A percentile compares a stretch with the other conserved stretches of the same genome.
These are phyloP conservation scores for Russula earlei DNA, from an alignment of 768 basidiomycete species.

Conservation along the genomic window DNA sequence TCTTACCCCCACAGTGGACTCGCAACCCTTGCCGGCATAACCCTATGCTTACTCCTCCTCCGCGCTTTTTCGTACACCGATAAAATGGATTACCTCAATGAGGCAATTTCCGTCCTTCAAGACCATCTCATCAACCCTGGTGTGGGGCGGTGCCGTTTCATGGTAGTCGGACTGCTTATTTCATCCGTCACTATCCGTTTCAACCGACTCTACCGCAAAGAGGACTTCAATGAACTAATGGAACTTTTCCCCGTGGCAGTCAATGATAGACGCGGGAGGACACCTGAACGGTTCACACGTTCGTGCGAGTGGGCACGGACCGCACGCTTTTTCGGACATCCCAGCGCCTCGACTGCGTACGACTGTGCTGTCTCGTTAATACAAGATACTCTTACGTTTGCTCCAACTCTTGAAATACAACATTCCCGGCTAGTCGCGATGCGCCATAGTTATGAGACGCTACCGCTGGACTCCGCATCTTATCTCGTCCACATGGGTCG, in stretches of 20 bases:
- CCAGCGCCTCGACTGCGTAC: neutral
- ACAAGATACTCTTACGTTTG: neutral
- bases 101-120: neutral
- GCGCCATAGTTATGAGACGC: neutral
- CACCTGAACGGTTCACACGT: neutral
- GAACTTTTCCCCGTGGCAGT: neutral
- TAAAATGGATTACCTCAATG: neutral
- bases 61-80: neutral
- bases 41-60: neutral
- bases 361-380: neutral
- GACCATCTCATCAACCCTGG: neutral
- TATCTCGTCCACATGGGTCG: neutral
- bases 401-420: neutral
- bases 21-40: neutral
- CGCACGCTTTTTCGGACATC: neutral
- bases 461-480: neutral
- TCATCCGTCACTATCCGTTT: neutral
- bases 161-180: neutral
- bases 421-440: neutral
- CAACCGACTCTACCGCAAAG: no score
- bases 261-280: neutral
- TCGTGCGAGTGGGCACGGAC: neutral
- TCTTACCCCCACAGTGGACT: neutral
- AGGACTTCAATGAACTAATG: neutral
- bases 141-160: neutral